Conservation (phyloP, 495 filamentous ascomycete species). For the Penicillium arizonense region DNA sequence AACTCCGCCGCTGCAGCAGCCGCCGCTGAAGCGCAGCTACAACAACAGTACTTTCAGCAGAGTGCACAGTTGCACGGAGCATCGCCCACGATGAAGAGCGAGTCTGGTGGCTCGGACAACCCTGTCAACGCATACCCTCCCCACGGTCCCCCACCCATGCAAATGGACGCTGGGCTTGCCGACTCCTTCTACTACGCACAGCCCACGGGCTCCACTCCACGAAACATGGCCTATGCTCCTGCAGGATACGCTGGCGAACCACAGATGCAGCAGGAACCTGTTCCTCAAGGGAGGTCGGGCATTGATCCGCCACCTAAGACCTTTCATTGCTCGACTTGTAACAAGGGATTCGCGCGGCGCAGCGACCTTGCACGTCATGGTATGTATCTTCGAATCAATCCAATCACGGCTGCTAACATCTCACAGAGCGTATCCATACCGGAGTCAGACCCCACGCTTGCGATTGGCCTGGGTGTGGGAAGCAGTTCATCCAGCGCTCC, state of each 20-base stretch:
- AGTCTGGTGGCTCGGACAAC: slow-evolving; percentile 69
- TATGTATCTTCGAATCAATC: slow-evolving; percentile 41
- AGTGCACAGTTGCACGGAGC: slow-evolving; percentile 39
- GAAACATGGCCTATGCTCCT: slow-evolving; percentile 50
- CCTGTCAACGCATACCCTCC: slow-evolving; percentile 56
- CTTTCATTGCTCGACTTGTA: slow-evolving; percentile 88
- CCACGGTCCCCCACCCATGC: slow-evolving; percentile 45
- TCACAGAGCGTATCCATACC: slow-evolving; percentile 88
- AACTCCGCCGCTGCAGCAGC: slow-evolving; percentile 47
- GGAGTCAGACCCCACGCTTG: slow-evolving; percentile 91
- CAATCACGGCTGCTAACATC: slow-evolving; percentile 24
- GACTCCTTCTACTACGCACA: slow-evolving; percentile 30
- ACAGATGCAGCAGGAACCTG: slow-evolving; percentile 32
- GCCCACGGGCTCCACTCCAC: slow-evolving; percentile 49
- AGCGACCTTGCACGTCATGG: slow-evolving; percentile 96
- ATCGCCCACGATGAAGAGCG: slow-evolving; percentile 58
- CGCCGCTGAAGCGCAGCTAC: slow-evolving; percentile 50
- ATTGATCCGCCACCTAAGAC: slow-evolving; percentile 66
- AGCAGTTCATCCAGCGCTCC: slow-evolving; percentile 98
- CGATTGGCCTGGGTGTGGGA: slow-evolving; percentile 83
- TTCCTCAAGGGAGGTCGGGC: slow-evolving; percentile 42
- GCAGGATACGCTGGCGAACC: slow-evolving; percentile 33
- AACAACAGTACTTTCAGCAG: slow-evolving; percentile 56
- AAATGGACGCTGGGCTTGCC: slow-evolving; percentile 36
- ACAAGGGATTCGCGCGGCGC: slow-evolving; percentile 87